These are phyloP conservation scores for Phaffomyces opuntiae DNA, from an alignment of 805 yeast genomes.

Conservation along the genomic window DNA sequence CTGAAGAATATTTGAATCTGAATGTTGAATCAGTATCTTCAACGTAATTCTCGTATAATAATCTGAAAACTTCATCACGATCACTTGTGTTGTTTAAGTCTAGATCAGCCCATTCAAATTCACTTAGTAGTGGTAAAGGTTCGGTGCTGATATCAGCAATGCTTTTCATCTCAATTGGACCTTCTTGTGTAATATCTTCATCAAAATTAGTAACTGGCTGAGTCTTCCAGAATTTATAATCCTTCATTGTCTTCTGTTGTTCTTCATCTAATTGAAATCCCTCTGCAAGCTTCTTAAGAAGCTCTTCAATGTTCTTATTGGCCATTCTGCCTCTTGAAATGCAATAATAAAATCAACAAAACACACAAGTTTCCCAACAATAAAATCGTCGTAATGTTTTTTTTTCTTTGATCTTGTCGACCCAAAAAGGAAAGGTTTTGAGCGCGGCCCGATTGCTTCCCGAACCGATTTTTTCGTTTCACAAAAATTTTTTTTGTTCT, in stretches of 20 bases:
- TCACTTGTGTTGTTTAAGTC: slow-evolving; percentile 53
- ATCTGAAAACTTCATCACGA: slow-evolving; percentile 68
- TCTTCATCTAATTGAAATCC: slow-evolving; percentile 40
- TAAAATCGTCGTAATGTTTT: neutral
- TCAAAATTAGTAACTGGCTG: slow-evolving; percentile 87
- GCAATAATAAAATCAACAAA: neutral
- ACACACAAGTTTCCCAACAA: neutral
- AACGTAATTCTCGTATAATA: slow-evolving; percentile 85
- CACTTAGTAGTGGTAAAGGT: slow-evolving; percentile 61
- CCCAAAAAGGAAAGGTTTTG: neutral
- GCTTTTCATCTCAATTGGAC: slow-evolving; percentile 74
- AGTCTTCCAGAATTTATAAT: slow-evolving; percentile 95
- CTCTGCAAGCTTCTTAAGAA: slow-evolving; percentile 34
- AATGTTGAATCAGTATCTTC: slow-evolving; percentile 91
- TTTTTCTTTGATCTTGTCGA: neutral
- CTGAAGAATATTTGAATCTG: slow-evolving; percentile 80
- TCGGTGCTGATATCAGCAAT: slow-evolving; percentile 64
- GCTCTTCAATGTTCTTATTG: slow-evolving; percentile 44
- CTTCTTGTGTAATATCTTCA: slow-evolving; percentile 60
- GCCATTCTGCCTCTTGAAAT: neutral
- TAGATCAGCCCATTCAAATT: slow-evolving; percentile 84
- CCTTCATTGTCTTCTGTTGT: slow-evolving; percentile 70
- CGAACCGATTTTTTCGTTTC: neutral
- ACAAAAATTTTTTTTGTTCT: neutral
- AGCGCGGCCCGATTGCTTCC: neutral